Evolutionary conservation across 1,284 basidiomycete species (phyloP).

Genomic region (Mixia osmundae): DNA sequence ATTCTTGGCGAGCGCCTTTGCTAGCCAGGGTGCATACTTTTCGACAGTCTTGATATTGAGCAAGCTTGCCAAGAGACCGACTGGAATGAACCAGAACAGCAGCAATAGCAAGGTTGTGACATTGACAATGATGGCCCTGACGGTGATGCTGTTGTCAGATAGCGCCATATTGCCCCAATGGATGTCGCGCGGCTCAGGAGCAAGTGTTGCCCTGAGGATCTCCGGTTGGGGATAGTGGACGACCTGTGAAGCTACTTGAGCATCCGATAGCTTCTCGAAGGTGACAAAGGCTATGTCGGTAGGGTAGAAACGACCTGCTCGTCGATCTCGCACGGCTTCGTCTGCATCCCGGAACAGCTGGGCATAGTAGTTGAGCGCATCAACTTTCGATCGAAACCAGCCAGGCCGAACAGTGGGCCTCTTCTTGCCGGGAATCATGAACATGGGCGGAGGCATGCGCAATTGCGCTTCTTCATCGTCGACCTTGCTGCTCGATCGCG

Average conservation of each 20-base stretch:
- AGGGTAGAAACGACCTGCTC: conserved; percentile 44
- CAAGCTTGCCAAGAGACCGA: conserved; percentile 56
- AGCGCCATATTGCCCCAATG: conserved; percentile 75
- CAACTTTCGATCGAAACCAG: conserved; percentile 38
- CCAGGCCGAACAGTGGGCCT: conserved; percentile 43
- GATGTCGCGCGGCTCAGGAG: conserved; percentile 87
- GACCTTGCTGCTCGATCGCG: neutral
- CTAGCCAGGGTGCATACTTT: conserved; percentile 61
- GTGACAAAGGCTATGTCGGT: conserved; percentile 84
- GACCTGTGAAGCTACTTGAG: conserved; percentile 49
- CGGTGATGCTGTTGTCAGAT: conserved; percentile 32
- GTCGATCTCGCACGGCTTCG: conserved; percentile 40
- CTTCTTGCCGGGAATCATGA: conserved; percentile 46
- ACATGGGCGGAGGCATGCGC: conserved; percentile 14
- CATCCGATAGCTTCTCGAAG: conserved; percentile 41
- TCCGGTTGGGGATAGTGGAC: conserved; percentile 17
- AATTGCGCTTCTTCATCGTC: conserved; percentile 13
- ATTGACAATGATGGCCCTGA: conserved; percentile 45
- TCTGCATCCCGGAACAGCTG: conserved; percentile 50
- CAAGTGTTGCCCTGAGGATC: conserved; percentile 6
- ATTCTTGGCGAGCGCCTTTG: conserved; percentile 42
- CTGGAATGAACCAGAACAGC: conserved; percentile 69
- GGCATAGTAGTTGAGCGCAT: conserved; percentile 66
- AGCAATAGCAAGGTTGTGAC: conserved; percentile 42
- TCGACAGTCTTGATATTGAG: conserved; percentile 81